Percentiles rank a stretch among this genome's conserved stretches.
Evolutionary conservation across 768 basidiomycete species (phyloP).

Genomic region (Mycena kentingensis): DNA sequence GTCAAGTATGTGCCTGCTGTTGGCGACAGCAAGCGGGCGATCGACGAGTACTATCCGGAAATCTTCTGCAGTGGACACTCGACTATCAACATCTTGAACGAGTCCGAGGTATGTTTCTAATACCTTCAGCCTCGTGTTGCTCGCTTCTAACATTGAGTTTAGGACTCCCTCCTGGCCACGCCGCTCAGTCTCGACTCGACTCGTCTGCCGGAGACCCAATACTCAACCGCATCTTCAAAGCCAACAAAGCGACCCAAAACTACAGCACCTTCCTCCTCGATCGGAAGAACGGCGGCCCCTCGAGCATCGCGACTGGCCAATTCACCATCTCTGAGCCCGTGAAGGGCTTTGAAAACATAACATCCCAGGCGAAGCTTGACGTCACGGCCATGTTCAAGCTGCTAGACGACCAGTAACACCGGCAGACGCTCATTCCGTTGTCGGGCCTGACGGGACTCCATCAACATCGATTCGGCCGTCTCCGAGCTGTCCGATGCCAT

Average conservation of each 20-base stretch:
- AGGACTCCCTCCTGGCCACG: slow-evolving; percentile 92
- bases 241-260: slow-evolving; percentile 59
- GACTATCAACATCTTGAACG: slow-evolving; percentile 96
- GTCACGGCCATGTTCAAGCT: slow-evolving; percentile 34
- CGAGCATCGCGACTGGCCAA: slow-evolving; percentile 61
- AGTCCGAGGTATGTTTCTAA: slow-evolving; percentile 73
- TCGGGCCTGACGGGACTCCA: slow-evolving; percentile 60
- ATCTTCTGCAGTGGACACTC: slow-evolving; percentile 94
- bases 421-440: slow-evolving; percentile 61
- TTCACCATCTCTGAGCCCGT: slow-evolving; percentile 65
- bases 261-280: slow-evolving; percentile 66
- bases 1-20: slow-evolving; percentile 95
- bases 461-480: slow-evolving; percentile 50
- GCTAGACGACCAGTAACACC: slow-evolving; percentile 52
- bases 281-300: slow-evolving; percentile 47
- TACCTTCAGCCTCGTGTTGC: not conserved
- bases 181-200: slow-evolving; percentile 95
- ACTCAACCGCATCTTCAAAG: slow-evolving; percentile 65
- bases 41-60: slow-evolving; percentile 99
- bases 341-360: slow-evolving; percentile 48
- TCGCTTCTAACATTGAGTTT: slow-evolving; percentile 11
- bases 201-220: slow-evolving; percentile 54
- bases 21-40: slow-evolving; percentile 97
- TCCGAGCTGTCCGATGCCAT: slow-evolving; percentile 56
- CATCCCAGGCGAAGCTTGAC: slow-evolving; percentile 50